phyloP scores from a whole-genome alignment of 1,139 yeast species.

The Pichia sp. region DNA sequence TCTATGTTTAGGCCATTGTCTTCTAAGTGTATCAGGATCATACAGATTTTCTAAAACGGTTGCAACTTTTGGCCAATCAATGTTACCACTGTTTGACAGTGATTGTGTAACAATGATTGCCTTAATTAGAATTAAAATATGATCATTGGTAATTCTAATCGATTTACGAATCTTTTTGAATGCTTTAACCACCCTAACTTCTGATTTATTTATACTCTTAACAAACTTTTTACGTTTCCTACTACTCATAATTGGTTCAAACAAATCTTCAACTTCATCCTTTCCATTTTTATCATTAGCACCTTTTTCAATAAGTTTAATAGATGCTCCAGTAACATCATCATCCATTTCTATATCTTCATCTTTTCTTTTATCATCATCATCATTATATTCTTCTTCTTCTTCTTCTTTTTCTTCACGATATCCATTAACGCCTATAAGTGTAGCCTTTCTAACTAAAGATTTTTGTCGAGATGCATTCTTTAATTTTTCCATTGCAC shows the following conservation, averaged over 20 bases:
- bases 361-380: not conserved
- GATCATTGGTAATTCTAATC: conserved; percentile 20
- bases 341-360: conserved; percentile 1
- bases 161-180: conserved; percentile 26
- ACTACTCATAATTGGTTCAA: conserved; percentile 24
- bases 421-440: not conserved
- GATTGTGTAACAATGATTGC: conserved; percentile 61
- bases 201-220: conserved; percentile 11
- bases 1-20: conserved; percentile 59
- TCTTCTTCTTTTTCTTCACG: conserved; percentile 1
- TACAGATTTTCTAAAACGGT: conserved; percentile 35
- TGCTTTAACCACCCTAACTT: conserved; percentile 17
- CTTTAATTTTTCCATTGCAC: conserved; percentile 5
- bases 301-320: not conserved
- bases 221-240: conserved; percentile 25
- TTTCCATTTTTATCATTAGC: not conserved
- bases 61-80: conserved; percentile 56
- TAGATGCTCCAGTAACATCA: not conserved
- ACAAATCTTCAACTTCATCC: conserved; percentile 14
- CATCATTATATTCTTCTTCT: conserved; percentile 1
- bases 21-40: conserved; percentile 36
- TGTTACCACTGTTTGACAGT: conserved; percentile 39
- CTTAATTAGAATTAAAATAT: conserved; percentile 27
- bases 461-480: not conserved
- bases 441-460: not conserved